Percentiles rank a stretch among this genome's conserved stretches.
Evolutionary conservation across 495 filamentous ascomycete species (phyloP).

Genomic region (Aspergillus diversus): DNA sequence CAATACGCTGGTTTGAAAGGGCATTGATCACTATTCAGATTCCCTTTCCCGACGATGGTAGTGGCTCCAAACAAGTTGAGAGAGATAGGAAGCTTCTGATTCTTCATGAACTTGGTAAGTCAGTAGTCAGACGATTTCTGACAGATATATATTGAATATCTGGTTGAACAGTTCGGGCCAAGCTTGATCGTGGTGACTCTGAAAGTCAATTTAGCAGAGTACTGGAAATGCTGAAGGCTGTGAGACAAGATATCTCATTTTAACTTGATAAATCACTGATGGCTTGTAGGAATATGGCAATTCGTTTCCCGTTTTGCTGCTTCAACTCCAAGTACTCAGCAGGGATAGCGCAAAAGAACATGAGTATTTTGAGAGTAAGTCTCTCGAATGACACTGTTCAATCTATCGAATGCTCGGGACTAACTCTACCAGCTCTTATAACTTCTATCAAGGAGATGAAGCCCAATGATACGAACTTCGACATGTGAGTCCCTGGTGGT

Average conservation of each 20-base stretch:
- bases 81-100: constrained; percentile 67
- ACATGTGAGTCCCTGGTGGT: constrained; percentile 4
- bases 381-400: neutral
- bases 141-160: constrained; percentile 8
- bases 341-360: constrained; percentile 37
- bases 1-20: constrained; percentile 75
- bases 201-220: constrained; percentile 8
- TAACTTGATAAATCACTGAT: constrained; percentile 7
- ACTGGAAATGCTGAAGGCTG: constrained; percentile 24
- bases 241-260: constrained; percentile 25
- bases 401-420: neutral
- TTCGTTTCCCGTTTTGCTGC: constrained; percentile 64
- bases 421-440: constrained; percentile 11
- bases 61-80: constrained; percentile 47
- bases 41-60: constrained; percentile 56
- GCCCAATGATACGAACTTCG: constrained; percentile 1
- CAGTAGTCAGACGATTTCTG: neutral
- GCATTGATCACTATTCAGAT: constrained; percentile 61
- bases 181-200: constrained; percentile 20
- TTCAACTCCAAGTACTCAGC: constrained; percentile 68
- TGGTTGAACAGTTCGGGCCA: constrained; percentile 26
- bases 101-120: constrained; percentile 50
- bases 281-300: constrained; percentile 57
- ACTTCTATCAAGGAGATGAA: constrained; percentile 3
- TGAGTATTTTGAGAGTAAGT: constrained; percentile 50